These are phyloP conservation scores for Solanum chmielewskii DNA, from an alignment of 257 asterid species.

Conservation along the genomic window DNA sequence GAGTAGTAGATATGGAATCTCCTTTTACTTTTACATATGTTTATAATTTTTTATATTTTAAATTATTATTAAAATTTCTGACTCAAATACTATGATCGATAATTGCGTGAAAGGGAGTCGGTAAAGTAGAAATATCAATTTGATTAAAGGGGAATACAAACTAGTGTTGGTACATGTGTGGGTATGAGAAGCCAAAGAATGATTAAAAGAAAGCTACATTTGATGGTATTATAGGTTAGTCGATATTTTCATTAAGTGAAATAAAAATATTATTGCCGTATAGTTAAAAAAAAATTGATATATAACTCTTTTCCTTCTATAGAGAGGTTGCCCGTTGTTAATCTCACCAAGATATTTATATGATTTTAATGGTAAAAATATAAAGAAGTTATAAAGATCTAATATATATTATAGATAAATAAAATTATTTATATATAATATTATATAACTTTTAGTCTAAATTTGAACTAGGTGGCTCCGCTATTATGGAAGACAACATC, in stretches of 20 bases:
- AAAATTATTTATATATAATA: neutral
- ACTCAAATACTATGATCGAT: too few relatives aligned
- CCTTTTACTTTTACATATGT: neutral
- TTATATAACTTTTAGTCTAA: neutral
- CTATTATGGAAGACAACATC: neutral
- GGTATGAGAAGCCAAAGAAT: neutral
- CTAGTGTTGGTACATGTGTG: neutral
- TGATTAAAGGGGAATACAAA: neutral
- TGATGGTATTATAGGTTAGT: neutral
- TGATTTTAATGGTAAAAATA: neutral
- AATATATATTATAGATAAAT: neutral
- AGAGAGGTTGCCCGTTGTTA: too few relatives aligned
- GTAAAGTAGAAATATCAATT: neutral
- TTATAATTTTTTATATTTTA: neutral
- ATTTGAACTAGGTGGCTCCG: neutral
- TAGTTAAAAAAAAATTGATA: too few relatives aligned
- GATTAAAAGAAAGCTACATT: neutral
- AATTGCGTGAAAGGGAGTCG: fast-evolving
- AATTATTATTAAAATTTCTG: neutral
- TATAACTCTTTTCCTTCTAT: too few relatives aligned
- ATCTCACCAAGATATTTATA: too few relatives aligned
- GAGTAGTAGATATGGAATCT: neutral
- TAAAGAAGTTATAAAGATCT: neutral
- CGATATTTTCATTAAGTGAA: neutral
- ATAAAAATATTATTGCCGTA: neutral